phyloP scores from a whole-genome alignment of 371 early-diverging fungal species.

The Sporodiniella umbellata region DNA sequence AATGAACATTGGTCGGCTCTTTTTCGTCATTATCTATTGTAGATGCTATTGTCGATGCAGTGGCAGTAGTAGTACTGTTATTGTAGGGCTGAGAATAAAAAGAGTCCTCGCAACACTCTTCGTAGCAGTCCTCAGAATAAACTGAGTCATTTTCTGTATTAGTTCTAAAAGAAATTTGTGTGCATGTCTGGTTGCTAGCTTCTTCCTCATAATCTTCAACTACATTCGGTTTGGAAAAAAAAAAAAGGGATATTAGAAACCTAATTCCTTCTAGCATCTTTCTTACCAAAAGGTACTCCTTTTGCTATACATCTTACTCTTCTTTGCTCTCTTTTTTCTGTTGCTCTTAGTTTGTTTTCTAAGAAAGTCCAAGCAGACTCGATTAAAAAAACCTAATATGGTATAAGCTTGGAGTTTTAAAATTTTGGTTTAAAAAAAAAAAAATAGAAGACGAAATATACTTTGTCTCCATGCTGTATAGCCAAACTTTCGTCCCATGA shows the following conservation, averaged over 20 bases:
- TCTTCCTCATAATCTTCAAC: conserved; percentile 6
- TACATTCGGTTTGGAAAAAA: background rate
- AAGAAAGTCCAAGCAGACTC: conserved; percentile 68
- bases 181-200: conserved; percentile 8
- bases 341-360: conserved; percentile 54
- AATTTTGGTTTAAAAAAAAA: background rate
- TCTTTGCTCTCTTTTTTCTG: conserved; percentile 34
- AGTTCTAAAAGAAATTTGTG: conserved; percentile 14
- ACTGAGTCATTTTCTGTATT: conserved; percentile 26
- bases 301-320: conserved; percentile 28
- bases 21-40: conserved; percentile 5
- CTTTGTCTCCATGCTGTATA: conserved; percentile 17
- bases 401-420: no score
- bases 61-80: conserved; percentile 4
- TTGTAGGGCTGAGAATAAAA: conserved; percentile 28
- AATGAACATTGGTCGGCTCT: background rate
- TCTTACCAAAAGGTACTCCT: conserved; percentile 27
- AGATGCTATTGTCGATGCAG: conserved; percentile 11
- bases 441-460: no score
- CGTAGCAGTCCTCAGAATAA: conserved; percentile 47
- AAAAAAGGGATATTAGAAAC: background rate
- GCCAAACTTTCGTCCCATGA: conserved; percentile 25
- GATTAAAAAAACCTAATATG: conserved; percentile 68
- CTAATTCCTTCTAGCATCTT: background rate
- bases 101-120: conserved; percentile 26